These are phyloP conservation scores for Penicillium italicum DNA, from an alignment of 2,329 filamentous ascomycete genomes.

Conservation along the genomic window DNA sequence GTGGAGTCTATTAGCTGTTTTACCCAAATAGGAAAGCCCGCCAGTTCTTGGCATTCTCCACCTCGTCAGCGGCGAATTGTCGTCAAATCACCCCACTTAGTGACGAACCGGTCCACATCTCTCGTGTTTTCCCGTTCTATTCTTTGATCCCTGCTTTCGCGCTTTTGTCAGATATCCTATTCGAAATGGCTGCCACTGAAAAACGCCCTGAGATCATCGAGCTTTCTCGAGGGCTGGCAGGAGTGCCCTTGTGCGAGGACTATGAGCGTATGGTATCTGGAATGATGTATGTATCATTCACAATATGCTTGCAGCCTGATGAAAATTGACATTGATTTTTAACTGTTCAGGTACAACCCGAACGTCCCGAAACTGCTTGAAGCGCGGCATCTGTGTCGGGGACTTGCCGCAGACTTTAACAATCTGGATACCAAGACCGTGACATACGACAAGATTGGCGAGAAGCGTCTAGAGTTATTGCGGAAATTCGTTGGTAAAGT, in stretches of 20 bases:
- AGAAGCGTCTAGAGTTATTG: conserved; percentile 26
- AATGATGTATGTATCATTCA: conserved; percentile 29
- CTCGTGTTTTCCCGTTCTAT: background rate
- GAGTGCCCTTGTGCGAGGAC: conserved; percentile 33
- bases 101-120: background rate
- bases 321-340: background rate
- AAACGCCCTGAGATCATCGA: conserved; percentile 33
- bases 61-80: background rate
- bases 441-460: conserved; percentile 26
- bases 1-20: background rate
- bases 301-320: background rate
- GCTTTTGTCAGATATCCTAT: background rate
- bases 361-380: conserved; percentile 24
- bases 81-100: background rate
- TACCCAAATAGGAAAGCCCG: conserved; percentile 3
- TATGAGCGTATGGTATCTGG: conserved; percentile 38
- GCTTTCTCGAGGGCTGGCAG: conserved; percentile 25
- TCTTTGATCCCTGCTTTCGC: background rate
- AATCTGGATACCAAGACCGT: conserved; percentile 25
- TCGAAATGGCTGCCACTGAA: conserved; percentile 23
- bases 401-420: conserved; percentile 30
- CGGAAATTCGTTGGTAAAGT: conserved; percentile 28
- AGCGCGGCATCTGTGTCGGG: conserved; percentile 29
- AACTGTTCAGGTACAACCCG: conserved; percentile 29
- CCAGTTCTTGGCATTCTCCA: background rate